A percentile compares a stretch with the other conserved stretches of the same genome.
Evolutionary conservation across 2,329 filamentous ascomycete genomes (phyloP).

Genomic region (Knoxdaviesia capensis): DNA sequence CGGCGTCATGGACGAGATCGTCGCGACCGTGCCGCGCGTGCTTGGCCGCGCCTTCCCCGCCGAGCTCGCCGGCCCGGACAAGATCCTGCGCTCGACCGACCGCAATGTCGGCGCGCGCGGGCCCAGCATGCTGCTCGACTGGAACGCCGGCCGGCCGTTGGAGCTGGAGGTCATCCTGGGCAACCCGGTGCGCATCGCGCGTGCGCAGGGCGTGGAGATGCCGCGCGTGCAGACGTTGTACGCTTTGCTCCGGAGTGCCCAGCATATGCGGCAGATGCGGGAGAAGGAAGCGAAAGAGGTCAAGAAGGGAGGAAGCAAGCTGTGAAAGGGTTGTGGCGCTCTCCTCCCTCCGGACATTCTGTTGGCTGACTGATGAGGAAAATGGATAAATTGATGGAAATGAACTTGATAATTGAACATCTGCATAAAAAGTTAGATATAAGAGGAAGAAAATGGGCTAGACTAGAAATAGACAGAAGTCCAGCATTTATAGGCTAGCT

Average conservation of each 20-base stretch:
- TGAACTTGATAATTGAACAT: too few species aligned
- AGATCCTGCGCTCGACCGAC: slow-evolving; percentile 41
- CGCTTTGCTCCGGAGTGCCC: slow-evolving; percentile 41
- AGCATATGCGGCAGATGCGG: slow-evolving; percentile 25
- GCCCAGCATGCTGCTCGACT: slow-evolving; percentile 50
- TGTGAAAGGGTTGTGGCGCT: slow-evolving; percentile 9
- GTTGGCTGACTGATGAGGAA: too few species aligned
- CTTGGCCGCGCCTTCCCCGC: slow-evolving; percentile 38
- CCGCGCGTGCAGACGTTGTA: slow-evolving; percentile 47
- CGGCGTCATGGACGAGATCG: slow-evolving; percentile 51
- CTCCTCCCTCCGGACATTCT: too few species aligned
- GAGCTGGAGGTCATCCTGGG: slow-evolving; percentile 56
- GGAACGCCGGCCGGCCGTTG: slow-evolving; percentile 43
- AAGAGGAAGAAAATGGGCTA: too few species aligned
- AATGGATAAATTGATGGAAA: too few species aligned
- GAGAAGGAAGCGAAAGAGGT: too few species aligned
- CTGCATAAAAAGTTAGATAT: too few species aligned
- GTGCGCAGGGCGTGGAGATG: slow-evolving; percentile 41
- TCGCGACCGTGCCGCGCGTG: slow-evolving; percentile 40
- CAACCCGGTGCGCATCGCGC: slow-evolving; percentile 46
- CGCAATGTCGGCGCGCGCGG: slow-evolving; percentile 39
- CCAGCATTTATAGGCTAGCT: too few species aligned
- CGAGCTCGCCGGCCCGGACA: slow-evolving; percentile 39
- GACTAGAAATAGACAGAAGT: too few species aligned
- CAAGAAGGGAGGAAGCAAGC: slow-evolving; percentile 11